A percentile compares a stretch with the other conserved stretches of the same genome.
phyloP scores from a whole-genome alignment of 2,329 filamentous ascomycete genomes.

The Chalaropsis ovoidea region DNA sequence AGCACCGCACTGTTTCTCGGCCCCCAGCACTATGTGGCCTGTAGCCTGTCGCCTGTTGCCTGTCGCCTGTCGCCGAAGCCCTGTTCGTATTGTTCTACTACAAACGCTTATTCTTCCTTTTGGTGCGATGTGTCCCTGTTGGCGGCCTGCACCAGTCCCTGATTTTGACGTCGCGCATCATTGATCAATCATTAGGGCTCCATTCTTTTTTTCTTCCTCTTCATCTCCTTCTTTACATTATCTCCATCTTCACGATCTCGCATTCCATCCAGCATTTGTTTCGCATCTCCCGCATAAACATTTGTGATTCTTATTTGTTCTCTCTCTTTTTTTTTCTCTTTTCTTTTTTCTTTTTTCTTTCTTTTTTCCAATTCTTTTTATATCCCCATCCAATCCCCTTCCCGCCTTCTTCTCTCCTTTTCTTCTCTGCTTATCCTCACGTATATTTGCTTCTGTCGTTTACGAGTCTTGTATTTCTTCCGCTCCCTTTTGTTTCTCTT shows the following conservation, averaged over 20 bases:
- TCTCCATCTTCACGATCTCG: not conserved
- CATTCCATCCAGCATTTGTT: too few species aligned
- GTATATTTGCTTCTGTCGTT: not conserved
- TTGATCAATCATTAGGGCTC: too few species aligned
- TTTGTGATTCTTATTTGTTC: not conserved
- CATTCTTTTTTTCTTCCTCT: slow-evolving; percentile 5
- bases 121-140: not conserved
- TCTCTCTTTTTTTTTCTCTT: not conserved
- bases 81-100: not conserved
- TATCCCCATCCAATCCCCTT: not conserved
- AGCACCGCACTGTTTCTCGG: too few species aligned
- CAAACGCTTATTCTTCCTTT: not conserved
- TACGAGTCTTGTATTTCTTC: not conserved
- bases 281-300: too few species aligned
- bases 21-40: too few species aligned
- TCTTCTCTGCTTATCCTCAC: slow-evolving; percentile 5
- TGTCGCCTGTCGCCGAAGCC: too few species aligned
- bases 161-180: not conserved
- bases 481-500: slow-evolving; percentile 1
- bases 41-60: too few species aligned
- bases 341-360: not conserved
- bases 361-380: not conserved
- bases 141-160: not conserved
- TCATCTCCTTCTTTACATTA: not conserved
- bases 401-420: slow-evolving; percentile 10